Evolutionary conservation across 1,139 yeast species (phyloP), one percentile per base, ranked within the genome.

Genomic region (Lodderomyces jiufengensis): DNA sequence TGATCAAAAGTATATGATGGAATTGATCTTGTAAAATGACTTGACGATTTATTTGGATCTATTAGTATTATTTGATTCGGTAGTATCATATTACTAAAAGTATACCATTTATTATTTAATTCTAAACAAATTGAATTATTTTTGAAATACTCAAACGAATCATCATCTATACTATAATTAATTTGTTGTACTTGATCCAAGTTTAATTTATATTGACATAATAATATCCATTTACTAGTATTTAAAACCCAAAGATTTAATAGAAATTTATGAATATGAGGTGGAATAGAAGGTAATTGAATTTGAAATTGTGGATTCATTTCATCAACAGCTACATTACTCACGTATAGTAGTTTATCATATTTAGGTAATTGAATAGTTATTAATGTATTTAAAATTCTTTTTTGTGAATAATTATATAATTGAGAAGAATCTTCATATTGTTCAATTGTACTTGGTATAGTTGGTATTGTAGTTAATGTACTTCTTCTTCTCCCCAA

Each of bases 1-100:
- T 58, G 46, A 41, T 69, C 73, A 38, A 62, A 61, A 3, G 62
- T 45, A 41, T 68, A 66, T 3, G 70, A 63, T 2, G 38, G 34
- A 3, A 38, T 31, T 31, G 31, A 38, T 29, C 31, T 22, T 7
- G 7, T 5, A 7, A 5, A 18, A 18, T 18, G 20, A 7, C 6
- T 18, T 5, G 5, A 7, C 20, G 20, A 7, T 5, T 5, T 18
- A 18, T 7, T 18, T 18, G 5, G 20, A 18, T 5, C 6, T 18
- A 18, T 18, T 7, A 7, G 7, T 18, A 7, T 5, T 18, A 5
- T 24, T 3, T 5, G 8, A 12, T 18, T 14, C 5, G 26, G 10
- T 9, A n/a, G 27, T 14, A 38, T 22, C 40, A 44, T 36, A 7
- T 44, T 42, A 5, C 49, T 42, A 10, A 52, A 35, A 2, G 60